phyloP scores from a whole-genome alignment of 768 basidiomycete species.

The Tricholoma saponaceum region DNA sequence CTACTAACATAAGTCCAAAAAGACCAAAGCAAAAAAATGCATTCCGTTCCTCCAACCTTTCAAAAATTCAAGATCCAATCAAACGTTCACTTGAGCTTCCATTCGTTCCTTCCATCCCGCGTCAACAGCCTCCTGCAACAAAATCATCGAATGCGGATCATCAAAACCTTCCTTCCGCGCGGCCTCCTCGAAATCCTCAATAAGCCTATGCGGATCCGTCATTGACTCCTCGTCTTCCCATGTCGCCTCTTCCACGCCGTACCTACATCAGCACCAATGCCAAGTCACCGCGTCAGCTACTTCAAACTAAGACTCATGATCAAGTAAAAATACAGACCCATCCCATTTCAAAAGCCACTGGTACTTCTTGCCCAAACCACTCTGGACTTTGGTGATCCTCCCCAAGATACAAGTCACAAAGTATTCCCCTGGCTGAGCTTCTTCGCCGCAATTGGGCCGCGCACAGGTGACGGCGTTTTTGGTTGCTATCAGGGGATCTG shows the following conservation, averaged over 20 bases:
- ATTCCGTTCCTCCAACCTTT: neutral
- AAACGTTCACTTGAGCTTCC: neutral
- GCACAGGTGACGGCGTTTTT: constrained; percentile 14
- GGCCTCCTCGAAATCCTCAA: constrained; percentile 25
- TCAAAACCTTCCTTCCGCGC: constrained; percentile 24
- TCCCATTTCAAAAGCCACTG: constrained; percentile 39
- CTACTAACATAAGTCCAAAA: neutral
- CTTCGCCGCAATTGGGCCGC: constrained; percentile 25
- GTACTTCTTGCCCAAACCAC: constrained; percentile 18
- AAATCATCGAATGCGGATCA: constrained; percentile 17
- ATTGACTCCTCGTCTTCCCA: constrained; percentile 31
- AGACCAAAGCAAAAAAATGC: neutral
- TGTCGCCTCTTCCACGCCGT: constrained; percentile 28
- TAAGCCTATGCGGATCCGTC: constrained; percentile 22
- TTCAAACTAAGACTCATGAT: neutral
- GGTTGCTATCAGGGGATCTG: constrained; percentile 9
- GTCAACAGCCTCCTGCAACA: constrained; percentile 29
- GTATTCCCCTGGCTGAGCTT: constrained; percentile 16
- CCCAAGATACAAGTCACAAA: constrained; percentile 34
- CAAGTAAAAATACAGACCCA: constrained; percentile 21
- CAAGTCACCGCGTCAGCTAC: neutral
- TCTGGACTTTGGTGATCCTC: constrained; percentile 19
- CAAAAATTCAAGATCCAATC: neutral
- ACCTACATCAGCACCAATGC: constrained; percentile 19
- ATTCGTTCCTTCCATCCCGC: constrained; percentile 21